These are phyloP conservation scores for Rhexocercosporidium sp. DNA, from an alignment of 2,329 filamentous ascomycete species.

Conservation along the genomic window DNA sequence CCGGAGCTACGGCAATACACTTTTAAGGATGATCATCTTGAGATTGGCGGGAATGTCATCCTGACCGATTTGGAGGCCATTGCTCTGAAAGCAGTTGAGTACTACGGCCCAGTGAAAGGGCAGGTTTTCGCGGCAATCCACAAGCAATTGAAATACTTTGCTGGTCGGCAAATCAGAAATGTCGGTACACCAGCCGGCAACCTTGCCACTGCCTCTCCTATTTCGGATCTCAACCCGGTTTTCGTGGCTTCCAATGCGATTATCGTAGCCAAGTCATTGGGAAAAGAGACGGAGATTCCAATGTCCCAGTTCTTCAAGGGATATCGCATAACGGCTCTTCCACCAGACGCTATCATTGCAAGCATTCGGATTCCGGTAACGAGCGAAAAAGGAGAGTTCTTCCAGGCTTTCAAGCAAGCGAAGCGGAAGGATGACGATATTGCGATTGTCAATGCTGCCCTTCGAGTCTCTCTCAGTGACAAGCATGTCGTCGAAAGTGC, in stretches of 20 bases:
- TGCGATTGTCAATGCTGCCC: slow-evolving; percentile 89
- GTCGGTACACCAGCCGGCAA: slow-evolving; percentile 95
- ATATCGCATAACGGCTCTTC: slow-evolving; percentile 83
- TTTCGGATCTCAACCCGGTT: slow-evolving; percentile 94
- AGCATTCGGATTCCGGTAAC: slow-evolving; percentile 85
- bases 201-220: slow-evolving; percentile 88
- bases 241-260: slow-evolving; percentile 86
- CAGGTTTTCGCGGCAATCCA: slow-evolving; percentile 91
- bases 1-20: slow-evolving; percentile 82
- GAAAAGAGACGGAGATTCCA: slow-evolving; percentile 79
- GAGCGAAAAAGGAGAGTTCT: slow-evolving; percentile 76
- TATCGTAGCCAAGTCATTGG: slow-evolving; percentile 78
- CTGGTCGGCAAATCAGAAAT: slow-evolving; percentile 91
- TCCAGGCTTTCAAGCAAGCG: slow-evolving; percentile 92
- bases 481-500: slow-evolving; percentile 73
- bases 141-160: slow-evolving; percentile 94
- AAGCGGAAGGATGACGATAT: slow-evolving; percentile 99
- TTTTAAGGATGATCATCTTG: slow-evolving; percentile 81
- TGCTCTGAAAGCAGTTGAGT: slow-evolving; percentile 76
- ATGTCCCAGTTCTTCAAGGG: slow-evolving; percentile 93
- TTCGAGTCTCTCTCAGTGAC: slow-evolving; percentile 75
- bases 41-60: slow-evolving; percentile 91
- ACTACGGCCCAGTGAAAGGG: slow-evolving; percentile 67
- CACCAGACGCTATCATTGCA: slow-evolving; percentile 82
- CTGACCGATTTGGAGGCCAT: slow-evolving; percentile 90